Conservation (phyloP, 2,329 filamentous ascomycete genomes). For the Sclerotinia sclerotiorum region DNA sequence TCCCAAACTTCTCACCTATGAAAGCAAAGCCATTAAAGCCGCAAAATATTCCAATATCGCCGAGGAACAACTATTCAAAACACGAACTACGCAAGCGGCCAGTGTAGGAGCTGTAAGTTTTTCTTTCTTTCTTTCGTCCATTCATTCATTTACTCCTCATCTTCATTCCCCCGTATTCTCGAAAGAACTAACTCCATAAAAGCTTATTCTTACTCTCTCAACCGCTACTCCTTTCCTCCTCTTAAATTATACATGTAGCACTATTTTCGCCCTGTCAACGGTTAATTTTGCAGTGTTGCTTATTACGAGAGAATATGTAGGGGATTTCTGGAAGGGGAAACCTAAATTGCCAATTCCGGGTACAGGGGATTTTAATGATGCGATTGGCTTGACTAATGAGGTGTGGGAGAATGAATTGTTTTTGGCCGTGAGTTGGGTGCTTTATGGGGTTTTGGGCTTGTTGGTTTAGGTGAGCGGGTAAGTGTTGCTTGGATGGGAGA, state of each 20-base stretch:
- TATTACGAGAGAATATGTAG: slow-evolving; percentile 4
- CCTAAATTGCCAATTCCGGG: slow-evolving; percentile 10
- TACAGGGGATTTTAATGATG: slow-evolving; percentile 7
- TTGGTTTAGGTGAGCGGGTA: neutral
- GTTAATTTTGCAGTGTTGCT: slow-evolving; percentile 6
- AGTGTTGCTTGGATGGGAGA: too few species aligned
- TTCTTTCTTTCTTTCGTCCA: too few species aligned
- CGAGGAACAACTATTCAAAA: slow-evolving; percentile 46
- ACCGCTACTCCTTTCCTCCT: neutral
- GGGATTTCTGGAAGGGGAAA: slow-evolving; percentile 17
- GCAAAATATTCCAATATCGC: slow-evolving; percentile 48
- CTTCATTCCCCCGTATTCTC: too few species aligned
- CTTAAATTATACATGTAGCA: neutral
- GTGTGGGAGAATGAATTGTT: neutral
- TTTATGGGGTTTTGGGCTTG: neutral
- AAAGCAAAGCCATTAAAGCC: slow-evolving; percentile 46
- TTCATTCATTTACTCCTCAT: neutral
- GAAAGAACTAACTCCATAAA: neutral
- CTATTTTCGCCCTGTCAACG: neutral
- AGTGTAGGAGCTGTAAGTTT: slow-evolving; percentile 16
- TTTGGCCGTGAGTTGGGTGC: slow-evolving; percentile 7
- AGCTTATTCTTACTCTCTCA: slow-evolving; percentile 9
- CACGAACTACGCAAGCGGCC: slow-evolving; percentile 45
- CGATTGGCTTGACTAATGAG: slow-evolving; percentile 18
- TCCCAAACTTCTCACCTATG: slow-evolving; percentile 47